Evolutionary conservation across 2,329 filamentous ascomycete genomes (phyloP), one percentile per base, ranked within the genome.

Genomic region (Zalaria sp.): DNA sequence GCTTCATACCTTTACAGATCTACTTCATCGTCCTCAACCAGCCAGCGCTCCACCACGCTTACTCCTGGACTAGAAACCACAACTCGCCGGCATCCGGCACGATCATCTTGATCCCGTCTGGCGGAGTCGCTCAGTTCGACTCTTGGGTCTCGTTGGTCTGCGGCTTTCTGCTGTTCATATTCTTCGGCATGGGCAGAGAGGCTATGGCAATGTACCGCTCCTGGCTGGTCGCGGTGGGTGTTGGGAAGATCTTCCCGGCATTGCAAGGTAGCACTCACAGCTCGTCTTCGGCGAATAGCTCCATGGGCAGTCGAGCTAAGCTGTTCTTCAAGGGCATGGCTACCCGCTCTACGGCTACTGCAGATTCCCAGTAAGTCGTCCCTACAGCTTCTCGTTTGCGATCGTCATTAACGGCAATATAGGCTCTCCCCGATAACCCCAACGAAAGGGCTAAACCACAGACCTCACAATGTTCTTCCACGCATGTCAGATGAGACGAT

Each of bases 141-240:
- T 67, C 71, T 27, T 83, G 75, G 73, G 63, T 72, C 18, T 67
- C 72, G 37, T 60, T 80, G 6, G 65, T 53, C 0, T 62, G 68
- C 3, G 73, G 72, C 0, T 67, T 72, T 44, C 44, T 77, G 26
- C 58, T 75, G 8, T 82, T 82, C 52, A 40, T 71, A n/a, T 72
- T 79, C 51, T 81, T 81, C 48, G 79, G 79, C 5, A 69, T 77
- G 10, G 79, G 78, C 27, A 63, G 62, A 26, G 79, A 83, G 51
- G 77, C 77, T 0, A 60, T 64, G 3, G 60, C 62, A 25, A 70
- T 74, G 57, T 80, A 79, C 52, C 62, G 62, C 27, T 32, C 26
- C 7, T 32, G 29, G 29, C 29, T 32, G 29, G 7, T 32, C 29
- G 29, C 29, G 7, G 7, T 32, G 7, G 29, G 29, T n/a, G 7